Evolutionary conservation across 495 filamentous ascomycete species (phyloP), one percentile per base, ranked within the genome.

Genomic region (Parathielavia appendiculata): DNA sequence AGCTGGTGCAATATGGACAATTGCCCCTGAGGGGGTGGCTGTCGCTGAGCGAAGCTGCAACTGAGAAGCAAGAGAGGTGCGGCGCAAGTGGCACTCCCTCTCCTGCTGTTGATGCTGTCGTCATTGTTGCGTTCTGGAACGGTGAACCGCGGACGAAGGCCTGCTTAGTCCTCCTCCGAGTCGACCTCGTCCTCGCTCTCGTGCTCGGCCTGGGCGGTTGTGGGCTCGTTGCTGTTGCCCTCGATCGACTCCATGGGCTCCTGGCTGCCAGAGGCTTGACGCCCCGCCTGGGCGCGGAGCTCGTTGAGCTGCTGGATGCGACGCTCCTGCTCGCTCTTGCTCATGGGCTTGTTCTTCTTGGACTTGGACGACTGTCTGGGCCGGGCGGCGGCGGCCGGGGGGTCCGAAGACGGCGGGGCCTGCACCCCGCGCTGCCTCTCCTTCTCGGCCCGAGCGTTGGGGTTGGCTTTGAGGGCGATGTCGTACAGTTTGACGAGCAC

Each of bases 301-400:
- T 81, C 82, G 68, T 86, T 79, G 17, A 98, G 83, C 71, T 88
- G 81, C 52, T 84, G 81, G 68, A 98, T 95, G 63, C 86, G 87
- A 10, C 86, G 83, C 68, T 97, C 91, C 72, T 98, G 93, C 73
- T 98, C 92, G 20, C 74, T 77, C 71, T 91, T 92, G 76, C 87
- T 92, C 93, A 97, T 98, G 0, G 93, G 93, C 79, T 97, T 97
- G 75, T 98, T 96, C 81, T 98, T 98, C 78, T 95, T 96, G 16
- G 87, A 81, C 72, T 89, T 90, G 14, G 81, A 73, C 22, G 72
- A 67, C 59, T 76, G 80, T 26, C 76, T 79, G 20, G 75, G 60
- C 56, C 65, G 71, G 40, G 67, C 66, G 39, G 50, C 73, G 60
- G 66, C 63, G 60, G 66, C 62, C n/a, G 65, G 26, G 26, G 26